Evolutionary conservation across 495 filamentous ascomycete genomes (phyloP).

Genomic region (Xylaria curta): DNA sequence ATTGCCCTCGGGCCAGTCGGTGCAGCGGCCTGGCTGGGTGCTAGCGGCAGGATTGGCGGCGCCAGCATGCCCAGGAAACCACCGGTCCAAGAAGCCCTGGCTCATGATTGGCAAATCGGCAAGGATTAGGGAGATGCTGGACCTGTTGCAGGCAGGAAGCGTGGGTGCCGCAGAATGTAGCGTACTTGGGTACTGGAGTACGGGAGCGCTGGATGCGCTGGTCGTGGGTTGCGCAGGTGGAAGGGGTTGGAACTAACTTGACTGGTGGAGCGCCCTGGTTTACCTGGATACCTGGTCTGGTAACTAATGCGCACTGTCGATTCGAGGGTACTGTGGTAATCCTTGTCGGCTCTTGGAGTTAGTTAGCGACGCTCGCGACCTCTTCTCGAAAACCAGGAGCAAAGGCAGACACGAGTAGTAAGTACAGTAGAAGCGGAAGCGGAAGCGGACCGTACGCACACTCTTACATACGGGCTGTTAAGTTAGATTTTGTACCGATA

Average conservation of each 20-base stretch:
- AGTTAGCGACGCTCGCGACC: constrained; percentile 8
- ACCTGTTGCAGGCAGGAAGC: constrained; percentile 9
- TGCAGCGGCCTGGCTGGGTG: constrained; percentile 26
- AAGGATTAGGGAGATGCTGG: constrained; percentile 26
- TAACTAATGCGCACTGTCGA: constrained; percentile 18
- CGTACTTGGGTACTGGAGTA: constrained; percentile 1
- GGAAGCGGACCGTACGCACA: constrained; percentile 8
- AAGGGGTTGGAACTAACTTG: background rate
- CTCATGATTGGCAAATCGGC: constrained; percentile 38
- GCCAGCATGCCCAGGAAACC: constrained; percentile 36
- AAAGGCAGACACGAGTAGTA: background rate
- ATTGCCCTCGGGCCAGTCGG: constrained; percentile 22
- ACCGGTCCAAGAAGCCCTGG: constrained; percentile 38
- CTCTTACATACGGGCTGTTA: background rate
- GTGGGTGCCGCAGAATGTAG: constrained; percentile 16
- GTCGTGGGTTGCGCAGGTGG: constrained; percentile 20
- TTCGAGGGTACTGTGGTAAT: constrained; percentile 14
- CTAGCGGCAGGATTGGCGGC: constrained; percentile 25
- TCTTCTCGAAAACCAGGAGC: background rate
- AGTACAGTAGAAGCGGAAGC: background rate
- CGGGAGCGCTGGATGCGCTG: background rate
- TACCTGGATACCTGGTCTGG: background rate
- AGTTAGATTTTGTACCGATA: background rate
- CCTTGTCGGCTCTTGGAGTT: constrained; percentile 21
- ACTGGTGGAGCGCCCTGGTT: constrained; percentile 6